A percentile compares a stretch with the other conserved stretches of the same genome.
Conservation (phyloP, 495 filamentous ascomycete species). For the Parathielavia hyrcaniae region DNA sequence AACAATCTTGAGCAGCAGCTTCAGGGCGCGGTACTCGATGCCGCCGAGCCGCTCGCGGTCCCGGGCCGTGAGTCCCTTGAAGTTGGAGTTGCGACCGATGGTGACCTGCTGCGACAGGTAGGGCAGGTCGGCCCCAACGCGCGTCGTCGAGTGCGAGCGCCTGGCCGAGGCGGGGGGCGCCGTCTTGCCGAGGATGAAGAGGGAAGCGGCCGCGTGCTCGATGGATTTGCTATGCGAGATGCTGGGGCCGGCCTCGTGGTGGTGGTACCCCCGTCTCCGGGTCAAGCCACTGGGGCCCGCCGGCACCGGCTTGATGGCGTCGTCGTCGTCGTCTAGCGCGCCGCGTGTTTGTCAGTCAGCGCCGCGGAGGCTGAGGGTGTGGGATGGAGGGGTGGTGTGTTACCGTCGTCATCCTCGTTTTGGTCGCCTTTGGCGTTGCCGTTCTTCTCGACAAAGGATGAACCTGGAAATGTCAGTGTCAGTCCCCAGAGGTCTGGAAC, state of each 20-base stretch:
- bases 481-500: not conserved
- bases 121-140: constrained; percentile 47
- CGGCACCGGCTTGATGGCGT: constrained; percentile 1
- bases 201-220: constrained; percentile 1
- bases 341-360: not conserved
- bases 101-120: constrained; percentile 88
- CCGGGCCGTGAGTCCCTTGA: constrained; percentile 71
- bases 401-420: not conserved
- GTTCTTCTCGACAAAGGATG: not conserved
- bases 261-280: not conserved
- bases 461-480: not conserved
- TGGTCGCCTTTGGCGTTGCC: not conserved
- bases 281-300: not conserved
- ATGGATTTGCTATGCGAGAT: constrained; percentile 1
- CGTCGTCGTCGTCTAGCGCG: not conserved
- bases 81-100: constrained; percentile 78
- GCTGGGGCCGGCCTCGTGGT: not conserved
- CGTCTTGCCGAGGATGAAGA: constrained; percentile 4
- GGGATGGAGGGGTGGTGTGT: no score
- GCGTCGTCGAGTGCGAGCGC: constrained; percentile 25
- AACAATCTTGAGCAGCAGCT: constrained; percentile 68
- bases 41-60: constrained; percentile 84
- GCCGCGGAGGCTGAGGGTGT: no score
- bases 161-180: constrained; percentile 1
- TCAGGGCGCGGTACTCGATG: constrained; percentile 82